Percentiles rank a stretch among this genome's conserved stretches.
Conservation (phyloP, 345 rosid species). For the Eucalyptus rudis region DNA sequence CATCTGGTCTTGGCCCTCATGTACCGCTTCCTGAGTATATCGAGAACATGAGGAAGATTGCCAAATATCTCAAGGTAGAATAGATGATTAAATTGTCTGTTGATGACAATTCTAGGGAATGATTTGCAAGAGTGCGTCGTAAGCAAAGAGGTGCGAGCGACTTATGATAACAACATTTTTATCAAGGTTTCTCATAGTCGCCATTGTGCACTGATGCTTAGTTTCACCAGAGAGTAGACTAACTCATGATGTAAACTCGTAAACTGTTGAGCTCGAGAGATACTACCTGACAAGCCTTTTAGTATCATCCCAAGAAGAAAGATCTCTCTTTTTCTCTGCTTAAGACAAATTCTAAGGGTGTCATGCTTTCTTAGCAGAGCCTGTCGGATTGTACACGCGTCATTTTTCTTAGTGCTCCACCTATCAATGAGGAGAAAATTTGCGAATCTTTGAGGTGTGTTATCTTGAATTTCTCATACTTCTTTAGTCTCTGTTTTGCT, state of each 20-base stretch:
- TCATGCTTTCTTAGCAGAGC: slow-evolving; percentile 25
- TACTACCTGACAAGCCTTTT: not conserved
- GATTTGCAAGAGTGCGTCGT: accelerated
- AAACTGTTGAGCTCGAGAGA: not conserved
- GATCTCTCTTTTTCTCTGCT: not conserved
- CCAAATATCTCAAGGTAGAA: slow-evolving; percentile 58
- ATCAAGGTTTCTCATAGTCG: not conserved
- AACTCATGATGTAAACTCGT: not conserved
- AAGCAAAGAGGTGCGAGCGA: not conserved
- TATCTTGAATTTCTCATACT: not conserved
- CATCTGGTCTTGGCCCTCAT: slow-evolving; percentile 66
- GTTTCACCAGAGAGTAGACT: not conserved
- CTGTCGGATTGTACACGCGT: slow-evolving; percentile 62
- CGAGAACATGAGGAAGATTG: slow-evolving; percentile 74
- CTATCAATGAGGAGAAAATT: slow-evolving; percentile 51
- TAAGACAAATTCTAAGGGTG: not conserved
- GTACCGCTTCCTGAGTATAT: slow-evolving; percentile 67
- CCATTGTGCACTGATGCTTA: not conserved
- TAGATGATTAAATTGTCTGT: not conserved
- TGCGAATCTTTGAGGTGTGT: slow-evolving; percentile 4
- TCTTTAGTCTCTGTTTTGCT: not conserved
- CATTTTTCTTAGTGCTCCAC: slow-evolving; percentile 62
- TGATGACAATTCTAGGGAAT: not conserved
- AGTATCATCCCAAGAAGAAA: not conserved
- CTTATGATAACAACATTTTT: not conserved